Base-by-base conservation (phyloP, 108 stramenopile species). In the Bacterosira constricta region DNA sequence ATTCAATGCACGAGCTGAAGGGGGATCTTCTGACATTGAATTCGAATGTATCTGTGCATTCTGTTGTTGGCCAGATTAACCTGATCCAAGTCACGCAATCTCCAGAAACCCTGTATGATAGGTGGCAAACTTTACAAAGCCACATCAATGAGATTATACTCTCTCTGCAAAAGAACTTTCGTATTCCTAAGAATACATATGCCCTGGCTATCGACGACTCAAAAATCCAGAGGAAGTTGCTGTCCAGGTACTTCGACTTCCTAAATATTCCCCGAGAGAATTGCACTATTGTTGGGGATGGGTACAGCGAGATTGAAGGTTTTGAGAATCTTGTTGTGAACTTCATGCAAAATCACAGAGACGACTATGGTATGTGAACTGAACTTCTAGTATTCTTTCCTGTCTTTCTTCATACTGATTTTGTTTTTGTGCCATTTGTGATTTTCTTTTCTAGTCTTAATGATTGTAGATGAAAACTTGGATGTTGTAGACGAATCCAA, bases 201-300 rank as follows among this genome's bases (percentile, higher is more conserved):
- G 88, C 71, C 0, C 71, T 89, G 29, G 85, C 66, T 0, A 60
- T 89, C 20, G 88, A 89, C 57, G 86, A 86, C 55, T 83, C 82
- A 4, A 73, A 69, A 32, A 85, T 89, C n/a, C 88, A 89, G 60
- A 63, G 86, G 30, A 89, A 89, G 41, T 58, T 89, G 11, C 27
- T 89, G 17, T 34, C 27, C 35, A 66, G 75, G n/a, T 74, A 85
- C 49, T 52, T 83, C 29, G 46, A 46, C 10, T 31, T 63, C 35
- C 69, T 70, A 35, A 84, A 86, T 4, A 73, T 89, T 36, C 56
- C 50, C 8, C 27, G 61, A 17, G 79, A 77, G 11, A 59, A 41
- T 13, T 23, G 31, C 21, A 36, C 52, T 0, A 30, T 83, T 7
- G 34, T 75, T n/a, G 85, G 85, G 1, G 68, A 55, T 34, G 63